phyloP scores from a whole-genome alignment of 345 rosid species.

The Acer negundo region DNA sequence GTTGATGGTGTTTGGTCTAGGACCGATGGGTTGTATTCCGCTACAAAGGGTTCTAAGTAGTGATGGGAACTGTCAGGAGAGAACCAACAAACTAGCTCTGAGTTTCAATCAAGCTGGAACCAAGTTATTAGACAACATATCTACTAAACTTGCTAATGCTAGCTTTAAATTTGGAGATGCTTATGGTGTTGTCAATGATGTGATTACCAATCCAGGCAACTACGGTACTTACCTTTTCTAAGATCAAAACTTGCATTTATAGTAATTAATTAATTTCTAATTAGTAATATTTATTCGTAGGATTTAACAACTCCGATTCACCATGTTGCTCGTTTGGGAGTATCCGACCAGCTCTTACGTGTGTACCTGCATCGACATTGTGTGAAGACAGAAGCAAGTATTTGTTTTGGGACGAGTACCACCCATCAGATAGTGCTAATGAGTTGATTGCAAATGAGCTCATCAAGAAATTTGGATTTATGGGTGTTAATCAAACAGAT shows the following conservation, averaged over 20 bases:
- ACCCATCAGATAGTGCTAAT: conserved; percentile 82
- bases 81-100: conserved; percentile 67
- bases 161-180: conserved; percentile 83
- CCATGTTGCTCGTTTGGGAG: conserved; percentile 92
- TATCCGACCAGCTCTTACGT: conserved; percentile 86
- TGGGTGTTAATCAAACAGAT: conserved; percentile 24
- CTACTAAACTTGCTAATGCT: conserved; percentile 46
- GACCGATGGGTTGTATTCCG: conserved; percentile 99
- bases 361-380: conserved; percentile 79
- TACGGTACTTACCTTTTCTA: conserved; percentile 43
- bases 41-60: conserved; percentile 84
- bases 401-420: conserved; percentile 98
- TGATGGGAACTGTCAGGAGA: conserved; percentile 67
- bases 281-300: conserved; percentile 31
- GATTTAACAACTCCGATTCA: conserved; percentile 74
- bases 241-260: too few species aligned
- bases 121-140: conserved; percentile 46
- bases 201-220: conserved; percentile 66
- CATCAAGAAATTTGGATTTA: conserved; percentile 68
- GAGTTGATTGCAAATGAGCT: conserved; percentile 82
- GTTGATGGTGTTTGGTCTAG: conserved; percentile 84
- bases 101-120: conserved; percentile 59
- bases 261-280: too few species aligned
- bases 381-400: conserved; percentile 86
- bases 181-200: conserved; percentile 72